Base-by-base conservation (phyloP, 1,139 yeast genomes). In the Debaryomycetaceae sp. region DNA sequence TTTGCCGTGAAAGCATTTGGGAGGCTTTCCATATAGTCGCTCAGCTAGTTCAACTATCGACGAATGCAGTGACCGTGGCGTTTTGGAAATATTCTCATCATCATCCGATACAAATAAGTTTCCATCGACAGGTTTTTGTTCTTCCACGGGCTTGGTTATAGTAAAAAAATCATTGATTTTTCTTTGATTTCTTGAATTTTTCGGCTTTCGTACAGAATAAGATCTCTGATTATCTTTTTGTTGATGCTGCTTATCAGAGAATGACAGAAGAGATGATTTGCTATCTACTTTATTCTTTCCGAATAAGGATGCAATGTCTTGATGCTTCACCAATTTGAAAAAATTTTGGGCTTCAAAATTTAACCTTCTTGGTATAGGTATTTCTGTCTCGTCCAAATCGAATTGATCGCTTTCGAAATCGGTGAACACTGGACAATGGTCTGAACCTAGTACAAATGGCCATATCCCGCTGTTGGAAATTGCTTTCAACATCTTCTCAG, bases 351-450 rank as follows among this genome's bases (percentile, higher is more conserved):
- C 87, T 55, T 85, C 93, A 52, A 85, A 76, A 40, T 60, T 60
- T 14, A 80, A 72, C 40, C 49, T 57, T 5, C 39, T 44, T 13
- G 45, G 41, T 24, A 46, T 44, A 5, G 31, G 11, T 2, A 22
- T 9, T 24, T 24, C 29, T 6, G 9, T 37, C 2, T 9, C 17
- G n/a, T 37, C 24, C 6, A 14, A 7, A 37, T 24, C 24, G 3
- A 11, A 4, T 1, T 9, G 17, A 0, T 47, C 47, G 5, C 47
- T 46, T 33, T 68, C 68, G 42, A 88, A 61, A 59, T 90, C 97
- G 0, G 91, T 77, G 57, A 65, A 89, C 0, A 89, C 81, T 0
- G 99, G 99, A 62, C 98, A 93, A 63, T 93, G 99, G 61, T 93
- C 99, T 0, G 97, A 89, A 0, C 98, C 99, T 60, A 78, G 68